These are phyloP conservation scores for Hypoxylon subgilvum DNA, from an alignment of 495 filamentous ascomycete genomes.

Conservation along the genomic window DNA sequence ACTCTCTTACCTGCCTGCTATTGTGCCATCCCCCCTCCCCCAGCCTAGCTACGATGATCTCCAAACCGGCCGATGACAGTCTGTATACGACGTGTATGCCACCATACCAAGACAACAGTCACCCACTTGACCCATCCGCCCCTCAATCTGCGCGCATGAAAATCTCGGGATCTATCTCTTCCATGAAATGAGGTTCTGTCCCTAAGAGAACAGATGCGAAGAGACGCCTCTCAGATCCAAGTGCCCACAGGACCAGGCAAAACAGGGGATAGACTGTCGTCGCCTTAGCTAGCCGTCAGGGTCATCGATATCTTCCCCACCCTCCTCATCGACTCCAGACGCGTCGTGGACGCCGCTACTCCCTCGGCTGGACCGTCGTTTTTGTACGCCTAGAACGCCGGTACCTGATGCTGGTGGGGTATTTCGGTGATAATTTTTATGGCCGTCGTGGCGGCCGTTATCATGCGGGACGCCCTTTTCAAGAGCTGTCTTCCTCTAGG, in stretches of 20 bases:
- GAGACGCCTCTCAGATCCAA: constrained; percentile 12
- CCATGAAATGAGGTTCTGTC: no score
- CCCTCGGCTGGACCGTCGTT: constrained; percentile 34
- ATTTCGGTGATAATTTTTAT: constrained; percentile 34
- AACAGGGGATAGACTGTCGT: constrained; percentile 61
- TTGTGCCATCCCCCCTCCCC: not conserved
- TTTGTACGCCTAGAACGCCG: constrained; percentile 55
- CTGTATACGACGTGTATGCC: no score
- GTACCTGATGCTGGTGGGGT: constrained; percentile 47
- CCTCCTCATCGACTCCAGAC: constrained; percentile 43
- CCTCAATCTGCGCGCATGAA: constrained; percentile 32
- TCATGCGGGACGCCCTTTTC: constrained; percentile 60
- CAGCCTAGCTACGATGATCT: not conserved
- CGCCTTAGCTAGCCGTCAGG: constrained; percentile 50
- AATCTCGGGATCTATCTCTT: not conserved
- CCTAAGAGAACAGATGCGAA: not conserved
- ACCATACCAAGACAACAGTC: constrained; percentile 27
- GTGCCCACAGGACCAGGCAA: constrained; percentile 56
- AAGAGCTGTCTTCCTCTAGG: constrained; percentile 79
- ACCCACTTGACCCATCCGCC: constrained; percentile 38
- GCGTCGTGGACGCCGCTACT: constrained; percentile 40
- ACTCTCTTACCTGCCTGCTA: not conserved
- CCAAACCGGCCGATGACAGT: not conserved
- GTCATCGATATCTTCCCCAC: constrained; percentile 51
- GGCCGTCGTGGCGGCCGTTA: constrained; percentile 42